Conservation (phyloP, 192 early-diverging fungal genomes). For the Diversispora epigaea region DNA sequence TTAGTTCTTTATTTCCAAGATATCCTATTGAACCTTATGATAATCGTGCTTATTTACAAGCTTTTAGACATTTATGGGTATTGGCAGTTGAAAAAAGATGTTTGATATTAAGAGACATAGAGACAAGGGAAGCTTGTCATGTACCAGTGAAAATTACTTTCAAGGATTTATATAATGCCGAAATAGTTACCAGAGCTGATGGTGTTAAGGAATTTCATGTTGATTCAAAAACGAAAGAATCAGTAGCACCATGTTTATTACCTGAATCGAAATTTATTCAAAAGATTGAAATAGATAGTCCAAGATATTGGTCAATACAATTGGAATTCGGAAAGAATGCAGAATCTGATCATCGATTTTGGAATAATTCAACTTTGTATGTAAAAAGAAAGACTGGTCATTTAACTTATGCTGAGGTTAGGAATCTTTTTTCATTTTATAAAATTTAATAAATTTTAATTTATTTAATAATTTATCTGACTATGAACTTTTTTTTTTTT, state of each 20-base stretch:
- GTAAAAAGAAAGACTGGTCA: constrained; percentile 51
- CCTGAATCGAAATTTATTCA: constrained; percentile 54
- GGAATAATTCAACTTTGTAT: constrained; percentile 40
- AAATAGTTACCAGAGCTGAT: constrained; percentile 3
- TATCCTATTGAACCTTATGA: constrained; percentile 56
- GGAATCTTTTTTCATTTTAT: not conserved
- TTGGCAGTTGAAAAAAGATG: constrained; percentile 69
- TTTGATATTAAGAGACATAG: constrained; percentile 67
- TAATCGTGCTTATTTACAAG: constrained; percentile 71
- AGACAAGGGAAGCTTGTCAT: constrained; percentile 49
- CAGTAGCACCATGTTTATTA: constrained; percentile 61
- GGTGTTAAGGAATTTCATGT: not conserved
- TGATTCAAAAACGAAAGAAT: constrained; percentile 14
- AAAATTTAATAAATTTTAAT: not conserved
- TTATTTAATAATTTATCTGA: not conserved
- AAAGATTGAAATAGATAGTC: constrained; percentile 52
- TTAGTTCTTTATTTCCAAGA: constrained; percentile 69
- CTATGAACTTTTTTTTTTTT: not conserved
- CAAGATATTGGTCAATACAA: constrained; percentile 56
- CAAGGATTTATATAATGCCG: constrained; percentile 32
- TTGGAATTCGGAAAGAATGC: constrained; percentile 43
- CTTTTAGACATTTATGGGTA: constrained; percentile 78
- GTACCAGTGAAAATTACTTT: constrained; percentile 56
- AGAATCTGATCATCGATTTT: constrained; percentile 35
- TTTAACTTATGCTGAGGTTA: constrained; percentile 46